These are phyloP conservation scores for Fusarium sp. DNA, from an alignment of 2,329 filamentous ascomycete species.

Conservation along the genomic window DNA sequence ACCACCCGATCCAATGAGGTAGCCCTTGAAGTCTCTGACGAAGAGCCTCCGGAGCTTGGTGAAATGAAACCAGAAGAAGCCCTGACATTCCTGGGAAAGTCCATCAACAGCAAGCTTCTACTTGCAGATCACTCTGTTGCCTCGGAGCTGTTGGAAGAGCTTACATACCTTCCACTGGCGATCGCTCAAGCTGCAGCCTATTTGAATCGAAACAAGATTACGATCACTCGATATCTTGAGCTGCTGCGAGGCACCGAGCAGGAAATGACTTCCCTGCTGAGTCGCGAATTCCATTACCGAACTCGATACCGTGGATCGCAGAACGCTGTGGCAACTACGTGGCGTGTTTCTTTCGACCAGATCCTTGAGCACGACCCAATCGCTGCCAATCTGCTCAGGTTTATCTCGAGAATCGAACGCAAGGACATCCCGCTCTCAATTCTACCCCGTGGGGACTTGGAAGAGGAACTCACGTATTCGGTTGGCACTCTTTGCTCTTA, in stretches of 20 bases:
- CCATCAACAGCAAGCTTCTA: background rate
- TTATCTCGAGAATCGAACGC: background rate
- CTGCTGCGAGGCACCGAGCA: constrained; percentile 38
- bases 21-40: background rate
- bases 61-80: background rate
- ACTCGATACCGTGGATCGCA: constrained; percentile 38
- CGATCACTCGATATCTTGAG: constrained; percentile 40
- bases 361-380: constrained; percentile 24
- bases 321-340: constrained; percentile 49
- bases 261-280: constrained; percentile 41
- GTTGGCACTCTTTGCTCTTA: constrained; percentile 5
- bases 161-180: background rate
- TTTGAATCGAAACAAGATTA: background rate
- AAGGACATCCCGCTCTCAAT: background rate
- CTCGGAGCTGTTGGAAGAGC: background rate
- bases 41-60: background rate
- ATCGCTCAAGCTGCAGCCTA: background rate
- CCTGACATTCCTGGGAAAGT: background rate
- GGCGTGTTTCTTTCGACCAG: constrained; percentile 50
- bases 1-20: background rate
- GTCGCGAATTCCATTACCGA: constrained; percentile 46
- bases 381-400: background rate
- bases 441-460: background rate
- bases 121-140: background rate
- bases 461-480: background rate